Percentiles rank a stretch among this genome's conserved stretches.
phyloP scores from a whole-genome alignment of 1,284 basidiomycete genomes.

The Kalmanozyma brasiliensis region DNA sequence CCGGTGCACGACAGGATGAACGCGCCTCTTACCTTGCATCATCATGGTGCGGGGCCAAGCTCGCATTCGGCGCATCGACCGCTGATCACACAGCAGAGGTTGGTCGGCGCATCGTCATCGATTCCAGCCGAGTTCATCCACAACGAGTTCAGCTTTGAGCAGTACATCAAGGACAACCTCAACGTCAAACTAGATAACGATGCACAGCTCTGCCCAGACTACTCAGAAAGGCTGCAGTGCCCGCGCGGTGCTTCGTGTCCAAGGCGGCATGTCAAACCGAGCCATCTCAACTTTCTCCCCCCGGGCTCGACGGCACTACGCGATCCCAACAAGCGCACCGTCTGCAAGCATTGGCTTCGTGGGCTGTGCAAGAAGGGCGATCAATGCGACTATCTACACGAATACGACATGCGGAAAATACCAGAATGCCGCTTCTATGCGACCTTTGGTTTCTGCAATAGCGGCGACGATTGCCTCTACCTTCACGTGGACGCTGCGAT shows the following conservation, averaged over 20 bases:
- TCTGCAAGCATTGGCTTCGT: slow-evolving; percentile 99
- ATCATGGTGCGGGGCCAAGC: slow-evolving; percentile 9
- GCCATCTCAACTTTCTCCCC: slow-evolving; percentile 44
- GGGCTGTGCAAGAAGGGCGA: slow-evolving; percentile 99
- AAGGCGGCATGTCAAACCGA: slow-evolving; percentile 48
- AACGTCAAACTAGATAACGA: slow-evolving; percentile 92
- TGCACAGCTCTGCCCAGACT: slow-evolving; percentile 68
- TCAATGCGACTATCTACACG: slow-evolving; percentile 97
- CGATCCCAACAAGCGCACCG: slow-evolving; percentile 72
- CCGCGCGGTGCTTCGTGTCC: slow-evolving; percentile 49
- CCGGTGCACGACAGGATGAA: slow-evolving; percentile 12
- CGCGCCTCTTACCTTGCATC: slow-evolving; percentile 29
- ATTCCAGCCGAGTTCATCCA: slow-evolving; percentile 81
- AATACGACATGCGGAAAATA: slow-evolving; percentile 97
- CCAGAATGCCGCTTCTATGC: slow-evolving; percentile 99
- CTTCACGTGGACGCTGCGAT: slow-evolving; percentile 94
- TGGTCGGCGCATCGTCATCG: slow-evolving; percentile 25
- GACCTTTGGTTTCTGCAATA: slow-evolving; percentile 96
- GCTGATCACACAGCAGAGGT: slow-evolving; percentile 31
- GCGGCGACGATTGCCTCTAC: slow-evolving; percentile 97
- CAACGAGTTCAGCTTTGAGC: slow-evolving; percentile 85
- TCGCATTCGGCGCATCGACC: slow-evolving; percentile 29
- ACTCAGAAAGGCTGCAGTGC: slow-evolving; percentile 38
- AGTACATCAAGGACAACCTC: slow-evolving; percentile 83
- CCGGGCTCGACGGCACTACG: slow-evolving; percentile 35